Conservation (phyloP, 352 stramenopile species). For the Globisporangium paroecandrum region DNA sequence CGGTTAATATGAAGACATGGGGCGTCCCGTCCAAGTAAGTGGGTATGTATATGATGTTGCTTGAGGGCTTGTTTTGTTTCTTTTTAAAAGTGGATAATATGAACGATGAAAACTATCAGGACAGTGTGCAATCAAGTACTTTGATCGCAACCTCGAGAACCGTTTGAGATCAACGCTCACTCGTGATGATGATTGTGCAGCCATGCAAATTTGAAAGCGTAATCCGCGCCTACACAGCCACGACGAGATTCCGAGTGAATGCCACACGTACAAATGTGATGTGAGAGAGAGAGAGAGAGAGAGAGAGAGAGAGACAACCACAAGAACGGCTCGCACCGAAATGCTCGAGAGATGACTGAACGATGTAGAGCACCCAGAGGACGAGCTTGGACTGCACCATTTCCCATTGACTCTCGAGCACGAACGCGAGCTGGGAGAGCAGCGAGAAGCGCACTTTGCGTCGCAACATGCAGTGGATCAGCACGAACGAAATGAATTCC, state of each 20-base stretch:
- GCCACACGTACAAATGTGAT: background rate
- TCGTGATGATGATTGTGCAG: background rate
- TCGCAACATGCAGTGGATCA: background rate
- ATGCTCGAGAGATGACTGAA: conserved; percentile 14
- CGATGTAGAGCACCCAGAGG: conserved; percentile 27
- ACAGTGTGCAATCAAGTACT: background rate
- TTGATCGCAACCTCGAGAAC: background rate
- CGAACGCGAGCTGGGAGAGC: conserved; percentile 21
- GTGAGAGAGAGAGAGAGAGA: no score
- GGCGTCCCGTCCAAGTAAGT: background rate
- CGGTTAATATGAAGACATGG: conserved; percentile 26
- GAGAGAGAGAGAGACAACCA: background rate
- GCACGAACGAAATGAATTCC: background rate
- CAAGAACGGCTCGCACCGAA: conserved; percentile 5
- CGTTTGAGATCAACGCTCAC: background rate
- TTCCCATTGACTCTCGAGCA: conserved; percentile 29
- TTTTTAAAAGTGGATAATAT: conserved; percentile 12
- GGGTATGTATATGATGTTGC: background rate
- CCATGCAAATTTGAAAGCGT: conserved; percentile 9
- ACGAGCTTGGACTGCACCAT: conserved; percentile 33
- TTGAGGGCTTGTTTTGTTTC: conserved; percentile 4
- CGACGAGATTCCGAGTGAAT: background rate
- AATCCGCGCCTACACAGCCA: background rate
- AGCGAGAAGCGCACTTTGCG: conserved; percentile 12
- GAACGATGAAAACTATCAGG: background rate